Conservation (phyloP, 257 asterid genomes). For the Salvia rosmarinus region DNA sequence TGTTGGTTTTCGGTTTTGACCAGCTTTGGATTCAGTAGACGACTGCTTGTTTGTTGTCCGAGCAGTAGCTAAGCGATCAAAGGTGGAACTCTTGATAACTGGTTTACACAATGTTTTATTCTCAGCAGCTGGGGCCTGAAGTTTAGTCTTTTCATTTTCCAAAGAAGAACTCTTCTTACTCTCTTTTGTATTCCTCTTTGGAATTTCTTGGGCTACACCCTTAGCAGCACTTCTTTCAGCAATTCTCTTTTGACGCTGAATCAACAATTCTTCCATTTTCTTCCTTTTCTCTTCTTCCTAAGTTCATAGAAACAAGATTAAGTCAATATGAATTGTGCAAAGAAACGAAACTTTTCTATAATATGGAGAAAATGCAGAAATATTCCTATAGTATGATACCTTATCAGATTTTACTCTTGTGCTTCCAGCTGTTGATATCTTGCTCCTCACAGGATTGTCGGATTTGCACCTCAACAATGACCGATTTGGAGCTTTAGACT, state of each 20-base stretch:
- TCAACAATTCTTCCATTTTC: constrained; percentile 63
- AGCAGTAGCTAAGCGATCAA: constrained; percentile 70
- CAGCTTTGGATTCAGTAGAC: constrained; percentile 45
- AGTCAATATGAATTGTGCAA: background rate
- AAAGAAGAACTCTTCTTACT: constrained; percentile 42
- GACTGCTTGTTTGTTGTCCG: constrained; percentile 45
- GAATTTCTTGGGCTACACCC: constrained; percentile 35
- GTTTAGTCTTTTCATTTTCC: constrained; percentile 40
- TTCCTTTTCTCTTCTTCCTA: constrained; percentile 78
- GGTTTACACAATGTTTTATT: constrained; percentile 45
- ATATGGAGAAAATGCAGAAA: constrained; percentile 7
- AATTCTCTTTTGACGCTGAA: constrained; percentile 75
- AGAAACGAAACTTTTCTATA: constrained; percentile 10
- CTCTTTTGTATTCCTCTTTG: constrained; percentile 47
- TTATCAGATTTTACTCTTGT: constrained; percentile 56
- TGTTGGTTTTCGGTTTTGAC: constrained; percentile 43
- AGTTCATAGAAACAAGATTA: background rate
- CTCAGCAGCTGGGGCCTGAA: constrained; percentile 41
- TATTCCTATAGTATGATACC: constrained; percentile 42
- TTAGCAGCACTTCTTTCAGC: constrained; percentile 74
- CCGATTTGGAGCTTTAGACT: constrained; percentile 45
- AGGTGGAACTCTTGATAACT: constrained; percentile 59
- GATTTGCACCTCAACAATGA: constrained; percentile 62
- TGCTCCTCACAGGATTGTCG: constrained; percentile 45
- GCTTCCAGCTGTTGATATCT: constrained; percentile 49